phyloP scores from a whole-genome alignment of 164 flowering plant genomes.

The Buxus sempervirens region DNA sequence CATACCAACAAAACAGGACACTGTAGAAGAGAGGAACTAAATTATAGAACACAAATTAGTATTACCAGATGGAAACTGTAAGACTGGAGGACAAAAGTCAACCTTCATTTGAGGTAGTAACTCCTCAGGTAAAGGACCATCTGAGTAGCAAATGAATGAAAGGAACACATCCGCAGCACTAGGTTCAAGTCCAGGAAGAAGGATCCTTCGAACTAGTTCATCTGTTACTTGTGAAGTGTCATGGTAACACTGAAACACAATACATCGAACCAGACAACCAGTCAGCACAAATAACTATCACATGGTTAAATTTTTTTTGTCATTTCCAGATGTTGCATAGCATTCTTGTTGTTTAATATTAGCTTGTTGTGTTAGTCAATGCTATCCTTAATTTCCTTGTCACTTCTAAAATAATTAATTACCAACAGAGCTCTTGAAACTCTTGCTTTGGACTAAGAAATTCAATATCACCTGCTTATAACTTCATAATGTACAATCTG shows the following conservation, averaged over 20 bases:
- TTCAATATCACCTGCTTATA: too few species aligned
- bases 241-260: conserved; percentile 73
- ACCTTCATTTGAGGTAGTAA: conserved; percentile 84
- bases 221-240: conserved; percentile 89
- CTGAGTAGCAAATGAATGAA: conserved; percentile 93
- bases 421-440: too few species aligned
- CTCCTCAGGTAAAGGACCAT: conserved; percentile 93
- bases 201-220: conserved; percentile 74
- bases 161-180: conserved; percentile 94
- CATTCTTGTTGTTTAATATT: too few species aligned
- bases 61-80: neutral
- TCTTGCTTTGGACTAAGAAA: too few species aligned
- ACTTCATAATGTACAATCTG: too few species aligned
- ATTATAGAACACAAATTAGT: neutral
- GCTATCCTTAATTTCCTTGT: too few species aligned
- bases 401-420: too few species aligned
- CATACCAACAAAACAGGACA: conserved; percentile 95
- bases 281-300: neutral
- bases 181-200: conserved; percentile 87
- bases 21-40: conserved; percentile 31
- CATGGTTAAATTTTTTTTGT: neutral
- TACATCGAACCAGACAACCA: neutral
- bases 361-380: too few species aligned
- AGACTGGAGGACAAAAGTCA: conserved; percentile 5
- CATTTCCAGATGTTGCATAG: neutral